Evolutionary conservation across 2,329 filamentous ascomycete genomes (phyloP).

Genomic region (Pyrenophora teres): DNA sequence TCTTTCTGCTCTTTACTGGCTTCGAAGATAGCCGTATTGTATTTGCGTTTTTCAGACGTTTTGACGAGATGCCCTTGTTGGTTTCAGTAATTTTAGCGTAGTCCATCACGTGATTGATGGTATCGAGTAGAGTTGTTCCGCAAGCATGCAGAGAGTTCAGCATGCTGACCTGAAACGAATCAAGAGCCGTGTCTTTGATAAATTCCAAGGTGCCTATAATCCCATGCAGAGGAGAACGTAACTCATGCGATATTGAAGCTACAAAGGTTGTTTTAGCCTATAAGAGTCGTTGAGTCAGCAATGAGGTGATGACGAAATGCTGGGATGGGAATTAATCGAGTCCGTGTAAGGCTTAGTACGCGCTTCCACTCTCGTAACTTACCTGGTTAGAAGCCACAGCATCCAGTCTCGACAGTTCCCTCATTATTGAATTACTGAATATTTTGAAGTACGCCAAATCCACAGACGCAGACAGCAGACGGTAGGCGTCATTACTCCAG

Average conservation of each 20-base stretch:
- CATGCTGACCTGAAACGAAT: slow-evolving; percentile 52
- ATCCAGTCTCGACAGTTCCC: slow-evolving; percentile 60
- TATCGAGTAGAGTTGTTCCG: slow-evolving; percentile 57
- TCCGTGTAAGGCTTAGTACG: not conserved
- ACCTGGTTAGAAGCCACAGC: slow-evolving; percentile 50
- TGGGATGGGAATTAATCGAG: not conserved
- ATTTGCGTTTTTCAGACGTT: slow-evolving; percentile 32
- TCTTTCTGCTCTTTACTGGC: slow-evolving; percentile 31
- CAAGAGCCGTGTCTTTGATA: slow-evolving; percentile 50
- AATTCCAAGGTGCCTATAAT: slow-evolving; percentile 56
- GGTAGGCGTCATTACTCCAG: slow-evolving; percentile 40
- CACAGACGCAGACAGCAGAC: slow-evolving; percentile 33
- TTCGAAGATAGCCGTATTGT: slow-evolving; percentile 38
- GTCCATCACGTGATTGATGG: slow-evolving; percentile 43
- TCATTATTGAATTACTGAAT: slow-evolving; percentile 58
- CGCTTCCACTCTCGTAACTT: not conserved
- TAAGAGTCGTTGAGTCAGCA: not conserved
- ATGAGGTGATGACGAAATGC: not conserved
- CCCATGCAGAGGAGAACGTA: slow-evolving; percentile 52
- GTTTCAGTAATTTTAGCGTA: slow-evolving; percentile 35
- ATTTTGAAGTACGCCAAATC: slow-evolving; percentile 45
- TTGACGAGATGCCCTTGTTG: slow-evolving; percentile 46
- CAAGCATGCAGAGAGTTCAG: slow-evolving; percentile 52
- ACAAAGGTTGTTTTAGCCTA: slow-evolving; percentile 58
- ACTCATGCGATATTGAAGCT: slow-evolving; percentile 58